Evolutionary conservation across 2,329 filamentous ascomycete genomes (phyloP).

Genomic region (Calonectria ilicicola): DNA sequence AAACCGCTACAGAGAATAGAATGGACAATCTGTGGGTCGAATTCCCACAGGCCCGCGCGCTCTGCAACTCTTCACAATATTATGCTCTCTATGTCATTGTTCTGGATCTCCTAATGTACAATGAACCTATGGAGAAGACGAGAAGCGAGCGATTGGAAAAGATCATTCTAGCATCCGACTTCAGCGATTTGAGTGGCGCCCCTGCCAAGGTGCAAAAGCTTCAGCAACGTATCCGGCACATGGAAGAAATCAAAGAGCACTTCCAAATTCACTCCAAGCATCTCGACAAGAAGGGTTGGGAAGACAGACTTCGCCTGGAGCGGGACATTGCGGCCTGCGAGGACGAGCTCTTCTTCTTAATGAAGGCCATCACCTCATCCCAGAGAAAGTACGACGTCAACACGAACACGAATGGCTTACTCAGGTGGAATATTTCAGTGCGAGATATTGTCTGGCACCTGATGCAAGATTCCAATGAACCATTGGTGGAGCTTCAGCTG

Average conservation of each 20-base stretch:
- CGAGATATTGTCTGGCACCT: slow-evolving; percentile 98
- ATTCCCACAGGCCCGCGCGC: slow-evolving; percentile 92
- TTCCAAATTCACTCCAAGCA: slow-evolving; percentile 94
- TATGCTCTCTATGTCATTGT: slow-evolving; percentile 99
- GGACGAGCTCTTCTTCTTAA: slow-evolving; percentile 98
- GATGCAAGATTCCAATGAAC: slow-evolving; percentile 86
- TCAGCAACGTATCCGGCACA: slow-evolving; percentile 90
- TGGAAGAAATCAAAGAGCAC: slow-evolving; percentile 96
- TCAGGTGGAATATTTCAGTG: slow-evolving; percentile 94
- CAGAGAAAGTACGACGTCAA: slow-evolving; percentile 84
- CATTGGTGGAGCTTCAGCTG: slow-evolving; percentile 92
- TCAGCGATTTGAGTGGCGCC: slow-evolving; percentile 93
- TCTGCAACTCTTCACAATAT: slow-evolving; percentile 97
- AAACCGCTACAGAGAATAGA: slow-evolving; percentile 75
- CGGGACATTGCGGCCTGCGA: slow-evolving; percentile 90
- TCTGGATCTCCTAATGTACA: slow-evolving; percentile 94
- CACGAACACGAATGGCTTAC: slow-evolving; percentile 79
- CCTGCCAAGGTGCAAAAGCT: slow-evolving; percentile 92
- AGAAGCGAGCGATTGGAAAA: slow-evolving; percentile 94
- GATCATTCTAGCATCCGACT: slow-evolving; percentile 98
- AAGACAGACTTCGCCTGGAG: slow-evolving; percentile 89
- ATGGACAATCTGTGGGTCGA: slow-evolving; percentile 98
- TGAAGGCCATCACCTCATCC: slow-evolving; percentile 98
- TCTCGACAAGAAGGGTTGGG: slow-evolving; percentile 90
- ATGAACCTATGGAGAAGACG: slow-evolving; percentile 96